These are phyloP conservation scores for Pezicula radicicola DNA, from an alignment of 2,329 filamentous ascomycete genomes.

Conservation along the genomic window DNA sequence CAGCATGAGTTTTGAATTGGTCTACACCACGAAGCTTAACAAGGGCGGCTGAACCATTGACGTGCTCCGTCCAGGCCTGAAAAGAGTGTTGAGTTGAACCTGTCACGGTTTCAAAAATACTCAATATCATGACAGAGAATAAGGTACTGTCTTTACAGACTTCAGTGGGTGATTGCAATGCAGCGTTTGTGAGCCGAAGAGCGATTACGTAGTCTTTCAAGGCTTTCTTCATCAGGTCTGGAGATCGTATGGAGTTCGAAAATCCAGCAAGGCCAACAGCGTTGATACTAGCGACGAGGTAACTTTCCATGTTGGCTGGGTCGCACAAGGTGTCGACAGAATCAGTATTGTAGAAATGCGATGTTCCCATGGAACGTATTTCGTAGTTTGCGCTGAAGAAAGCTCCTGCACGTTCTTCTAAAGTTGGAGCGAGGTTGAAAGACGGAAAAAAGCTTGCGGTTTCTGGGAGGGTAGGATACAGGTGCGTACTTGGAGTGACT, in stretches of 20 bases:
- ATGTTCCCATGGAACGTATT: conserved; percentile 27
- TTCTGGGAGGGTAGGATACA: neutral
- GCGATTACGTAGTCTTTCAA: conserved; percentile 47
- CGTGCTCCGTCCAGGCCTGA: conserved; percentile 49
- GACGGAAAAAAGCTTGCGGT: neutral
- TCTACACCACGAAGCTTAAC: conserved; percentile 43
- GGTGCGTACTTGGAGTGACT: too few species aligned
- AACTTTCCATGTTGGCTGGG: conserved; percentile 32
- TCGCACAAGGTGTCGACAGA: neutral
- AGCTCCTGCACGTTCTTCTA: conserved; percentile 2
- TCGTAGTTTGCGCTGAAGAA: conserved; percentile 6
- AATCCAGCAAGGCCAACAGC: conserved; percentile 47
- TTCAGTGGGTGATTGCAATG: conserved; percentile 40
- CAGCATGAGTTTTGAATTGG: conserved; percentile 44
- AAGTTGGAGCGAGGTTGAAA: neutral
- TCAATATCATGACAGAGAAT: conserved; percentile 49
- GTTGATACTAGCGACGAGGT: conserved; percentile 45
- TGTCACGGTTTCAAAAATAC: conserved; percentile 49
- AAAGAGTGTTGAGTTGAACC: conserved; percentile 43
- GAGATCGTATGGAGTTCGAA: neutral
- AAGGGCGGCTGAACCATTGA: conserved; percentile 49
- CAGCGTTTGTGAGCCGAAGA: conserved; percentile 45
- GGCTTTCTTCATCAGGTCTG: conserved; percentile 35
- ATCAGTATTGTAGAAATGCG: conserved; percentile 44
- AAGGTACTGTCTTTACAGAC: conserved; percentile 49